A percentile compares a stretch with the other conserved stretches of the same genome.
These are phyloP conservation scores for Centella asiatica DNA, from an alignment of 129 eudicot genomes.

Conservation along the genomic window DNA sequence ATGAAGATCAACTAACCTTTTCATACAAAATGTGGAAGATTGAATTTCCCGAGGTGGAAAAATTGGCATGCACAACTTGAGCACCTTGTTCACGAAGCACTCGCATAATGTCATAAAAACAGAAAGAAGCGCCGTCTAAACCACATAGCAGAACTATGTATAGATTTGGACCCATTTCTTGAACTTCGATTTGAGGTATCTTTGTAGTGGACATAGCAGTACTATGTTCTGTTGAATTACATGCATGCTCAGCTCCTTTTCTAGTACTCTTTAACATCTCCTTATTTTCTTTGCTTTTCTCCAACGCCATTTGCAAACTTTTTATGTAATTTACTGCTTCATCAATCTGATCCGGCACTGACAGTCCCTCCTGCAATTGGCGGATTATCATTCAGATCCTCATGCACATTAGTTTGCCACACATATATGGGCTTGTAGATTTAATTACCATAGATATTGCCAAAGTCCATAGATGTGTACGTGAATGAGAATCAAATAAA, in stretches of 20 bases:
- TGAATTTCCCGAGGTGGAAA: slow-evolving; percentile 29
- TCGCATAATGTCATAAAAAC: slow-evolving; percentile 26
- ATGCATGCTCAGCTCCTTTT: slow-evolving; percentile 18
- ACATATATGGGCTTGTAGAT: too few species aligned
- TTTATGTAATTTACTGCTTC: slow-evolving; percentile 58
- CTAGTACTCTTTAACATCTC: slow-evolving; percentile 22
- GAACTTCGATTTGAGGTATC: slow-evolving; percentile 28
- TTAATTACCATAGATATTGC: too few species aligned
- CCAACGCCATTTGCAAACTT: slow-evolving; percentile 30
- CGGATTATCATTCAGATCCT: too few species aligned
- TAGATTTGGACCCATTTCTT: slow-evolving; percentile 33
- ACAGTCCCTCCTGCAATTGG: slow-evolving; percentile 25
- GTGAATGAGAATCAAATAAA: too few species aligned
- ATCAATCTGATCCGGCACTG: slow-evolving; percentile 51
- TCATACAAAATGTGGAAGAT: slow-evolving; percentile 33
- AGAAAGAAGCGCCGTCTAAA: slow-evolving; percentile 13
- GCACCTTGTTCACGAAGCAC: slow-evolving; percentile 26
- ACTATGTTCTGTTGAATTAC: neutral
- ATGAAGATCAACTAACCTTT: slow-evolving; percentile 44
- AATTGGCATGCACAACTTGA: slow-evolving; percentile 40
- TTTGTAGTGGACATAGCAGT: neutral
- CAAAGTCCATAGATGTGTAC: too few species aligned
- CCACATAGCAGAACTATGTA: slow-evolving; percentile 35
- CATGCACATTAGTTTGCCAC: too few species aligned
- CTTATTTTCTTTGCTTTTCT: slow-evolving; percentile 32